phyloP scores from a whole-genome alignment of 768 basidiomycete species.

The Clitopilus passeckerianus region DNA sequence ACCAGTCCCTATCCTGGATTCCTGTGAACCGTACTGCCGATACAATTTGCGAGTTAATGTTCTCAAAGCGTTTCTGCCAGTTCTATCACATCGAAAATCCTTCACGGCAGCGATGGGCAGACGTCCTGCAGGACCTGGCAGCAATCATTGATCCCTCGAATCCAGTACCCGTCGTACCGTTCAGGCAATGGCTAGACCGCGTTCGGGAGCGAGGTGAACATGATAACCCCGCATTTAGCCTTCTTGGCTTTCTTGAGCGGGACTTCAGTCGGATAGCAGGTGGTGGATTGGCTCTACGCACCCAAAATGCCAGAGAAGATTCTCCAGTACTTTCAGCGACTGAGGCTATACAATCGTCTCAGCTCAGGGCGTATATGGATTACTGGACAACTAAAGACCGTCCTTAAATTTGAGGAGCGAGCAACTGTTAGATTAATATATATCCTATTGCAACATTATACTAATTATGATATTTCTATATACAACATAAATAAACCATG shows the following conservation, averaged over 20 bases:
- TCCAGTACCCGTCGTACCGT: constrained; percentile 18
- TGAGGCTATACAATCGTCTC: background rate
- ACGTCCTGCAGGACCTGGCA: constrained; percentile 20
- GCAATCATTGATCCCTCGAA: constrained; percentile 13
- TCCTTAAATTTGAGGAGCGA: background rate
- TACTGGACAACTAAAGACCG: background rate
- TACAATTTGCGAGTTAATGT: constrained; percentile 23
- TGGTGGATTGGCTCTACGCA: constrained; percentile 24
- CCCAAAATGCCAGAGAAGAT: constrained; percentile 18
- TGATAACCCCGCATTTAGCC: constrained; percentile 21
- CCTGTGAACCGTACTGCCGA: constrained; percentile 26
- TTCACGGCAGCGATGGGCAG: constrained; percentile 27
- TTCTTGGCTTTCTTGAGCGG: constrained; percentile 25
- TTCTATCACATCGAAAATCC: constrained; percentile 32
- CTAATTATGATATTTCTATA: background rate
- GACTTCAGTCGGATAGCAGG: constrained; percentile 26
- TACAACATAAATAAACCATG: background rate
- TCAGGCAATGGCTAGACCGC: constrained; percentile 21
- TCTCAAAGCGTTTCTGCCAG: constrained; percentile 22
- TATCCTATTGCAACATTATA: background rate
- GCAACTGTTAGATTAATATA: background rate
- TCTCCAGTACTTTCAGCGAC: constrained; percentile 4
- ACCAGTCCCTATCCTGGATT: constrained; percentile 30
- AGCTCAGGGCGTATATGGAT: background rate
- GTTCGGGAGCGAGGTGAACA: constrained; percentile 22